These are phyloP conservation scores for Phaeosphaeriaceae sp. DNA, from an alignment of 2,329 filamentous ascomycete species.

Conservation along the genomic window DNA sequence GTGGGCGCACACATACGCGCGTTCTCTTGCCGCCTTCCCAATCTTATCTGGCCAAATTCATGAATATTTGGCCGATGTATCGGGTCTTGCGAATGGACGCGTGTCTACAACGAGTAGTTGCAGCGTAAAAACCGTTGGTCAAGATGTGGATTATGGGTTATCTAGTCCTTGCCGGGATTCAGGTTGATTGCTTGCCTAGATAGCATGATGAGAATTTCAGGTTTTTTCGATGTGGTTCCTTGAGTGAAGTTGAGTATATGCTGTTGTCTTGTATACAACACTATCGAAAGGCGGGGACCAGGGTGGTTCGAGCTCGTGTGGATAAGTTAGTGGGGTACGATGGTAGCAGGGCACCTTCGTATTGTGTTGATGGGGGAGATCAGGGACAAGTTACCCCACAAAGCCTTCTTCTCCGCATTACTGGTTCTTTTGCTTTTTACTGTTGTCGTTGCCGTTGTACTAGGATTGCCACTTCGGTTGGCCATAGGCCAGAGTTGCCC, in stretches of 20 bases:
- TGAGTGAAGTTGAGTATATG: conserved; percentile 6
- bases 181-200: conserved; percentile 17
- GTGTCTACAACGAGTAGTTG: conserved; percentile 52
- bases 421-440: too few species aligned
- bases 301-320: background rate
- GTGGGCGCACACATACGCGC: conserved; percentile 55
- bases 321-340: background rate
- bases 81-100: conserved; percentile 50
- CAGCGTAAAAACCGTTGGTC: conserved; percentile 59
- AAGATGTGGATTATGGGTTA: conserved; percentile 32
- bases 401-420: too few species aligned
- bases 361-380: too few species aligned
- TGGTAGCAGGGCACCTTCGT: too few species aligned
- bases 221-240: conserved; percentile 47
- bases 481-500: background rate
- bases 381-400: too few species aligned
- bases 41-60: conserved; percentile 53
- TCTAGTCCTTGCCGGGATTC: background rate
- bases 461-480: background rate
- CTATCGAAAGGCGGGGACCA: background rate
- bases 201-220: conserved; percentile 53
- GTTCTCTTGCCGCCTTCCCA: conserved; percentile 53
- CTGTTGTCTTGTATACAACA: background rate
- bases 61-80: conserved; percentile 54
- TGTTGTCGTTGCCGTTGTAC: background rate